Evolutionary conservation across 2,329 filamentous ascomycete genomes (phyloP).

Genomic region (Fusarium duplospermum): DNA sequence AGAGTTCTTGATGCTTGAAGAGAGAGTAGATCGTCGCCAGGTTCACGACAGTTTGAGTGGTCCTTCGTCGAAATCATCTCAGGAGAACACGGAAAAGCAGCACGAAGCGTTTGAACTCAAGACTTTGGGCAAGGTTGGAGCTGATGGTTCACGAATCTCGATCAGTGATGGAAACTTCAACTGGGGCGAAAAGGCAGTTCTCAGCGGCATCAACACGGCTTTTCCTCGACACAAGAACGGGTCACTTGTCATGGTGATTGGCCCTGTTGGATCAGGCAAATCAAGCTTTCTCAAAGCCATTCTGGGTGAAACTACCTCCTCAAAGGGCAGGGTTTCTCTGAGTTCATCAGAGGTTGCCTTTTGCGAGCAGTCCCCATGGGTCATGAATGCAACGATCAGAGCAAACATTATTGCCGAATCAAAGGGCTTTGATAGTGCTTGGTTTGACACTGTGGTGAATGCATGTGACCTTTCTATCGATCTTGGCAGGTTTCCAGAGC

Average conservation of each 20-base stretch:
- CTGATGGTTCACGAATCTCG: slow-evolving; percentile 15
- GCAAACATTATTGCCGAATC: slow-evolving; percentile 51
- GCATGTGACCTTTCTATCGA: slow-evolving; percentile 51
- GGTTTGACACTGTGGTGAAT: slow-evolving; percentile 48
- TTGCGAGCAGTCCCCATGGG: slow-evolving; percentile 49
- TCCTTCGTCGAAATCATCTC: neutral
- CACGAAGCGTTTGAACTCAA: slow-evolving; percentile 24
- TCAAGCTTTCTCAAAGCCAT: slow-evolving; percentile 48
- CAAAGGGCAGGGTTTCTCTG: slow-evolving; percentile 38
- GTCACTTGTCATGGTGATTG: slow-evolving; percentile 46
- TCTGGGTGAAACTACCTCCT: slow-evolving; percentile 42
- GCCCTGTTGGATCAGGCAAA: slow-evolving; percentile 49
- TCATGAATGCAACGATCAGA: slow-evolving; percentile 49
- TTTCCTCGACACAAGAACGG: slow-evolving; percentile 35
- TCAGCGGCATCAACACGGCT: slow-evolving; percentile 39
- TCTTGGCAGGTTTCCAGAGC: slow-evolving; percentile 36
- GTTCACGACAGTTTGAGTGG: slow-evolving; percentile 9
- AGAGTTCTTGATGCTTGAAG: slow-evolving; percentile 43
- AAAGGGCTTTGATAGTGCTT: slow-evolving; percentile 42
- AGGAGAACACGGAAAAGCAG: neutral
- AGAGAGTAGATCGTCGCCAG: slow-evolving; percentile 40
- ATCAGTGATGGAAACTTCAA: slow-evolving; percentile 43
- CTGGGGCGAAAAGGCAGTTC: slow-evolving; percentile 44
- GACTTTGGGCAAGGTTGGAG: neutral
- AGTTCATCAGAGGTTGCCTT: slow-evolving; percentile 43